Conservation (phyloP, 2,329 filamentous ascomycete species). For the Penicillium crustosum region DNA sequence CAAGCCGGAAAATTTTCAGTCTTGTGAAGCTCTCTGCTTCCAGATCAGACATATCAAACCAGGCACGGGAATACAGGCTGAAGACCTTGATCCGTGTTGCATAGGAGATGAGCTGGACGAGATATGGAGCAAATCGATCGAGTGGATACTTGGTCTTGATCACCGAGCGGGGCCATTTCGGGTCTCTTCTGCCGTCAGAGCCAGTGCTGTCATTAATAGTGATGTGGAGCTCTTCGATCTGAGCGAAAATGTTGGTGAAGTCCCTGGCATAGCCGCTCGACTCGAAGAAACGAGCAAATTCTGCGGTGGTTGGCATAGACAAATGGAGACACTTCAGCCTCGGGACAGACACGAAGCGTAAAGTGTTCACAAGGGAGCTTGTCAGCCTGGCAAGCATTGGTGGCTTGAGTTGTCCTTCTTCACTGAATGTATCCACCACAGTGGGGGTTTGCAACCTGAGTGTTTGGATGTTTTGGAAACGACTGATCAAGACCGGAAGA, state of each 20-base stretch:
- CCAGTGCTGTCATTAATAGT: background rate
- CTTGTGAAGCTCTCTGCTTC: background rate
- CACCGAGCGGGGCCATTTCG: background rate
- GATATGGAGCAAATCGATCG: background rate
- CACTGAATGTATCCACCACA: background rate
- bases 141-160: background rate
- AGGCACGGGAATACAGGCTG: background rate
- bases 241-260: background rate
- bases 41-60: background rate
- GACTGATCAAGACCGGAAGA: background rate
- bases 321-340: background rate
- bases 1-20: background rate
- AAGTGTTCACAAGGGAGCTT: background rate
- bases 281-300: slow-evolving; percentile 2
- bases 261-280: background rate
- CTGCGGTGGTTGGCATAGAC: background rate
- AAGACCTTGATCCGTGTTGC: background rate
- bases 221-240: background rate
- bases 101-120: background rate
- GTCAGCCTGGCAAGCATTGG: background rate
- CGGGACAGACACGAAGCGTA: background rate
- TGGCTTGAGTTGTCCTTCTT: background rate
- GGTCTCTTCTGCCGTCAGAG: background rate
- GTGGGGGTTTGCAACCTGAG: background rate
- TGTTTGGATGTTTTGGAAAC: background rate